These are phyloP conservation scores for Musa schizocarpa DNA, from an alignment of 176 grass and related monocot species.

Conservation along the genomic window DNA sequence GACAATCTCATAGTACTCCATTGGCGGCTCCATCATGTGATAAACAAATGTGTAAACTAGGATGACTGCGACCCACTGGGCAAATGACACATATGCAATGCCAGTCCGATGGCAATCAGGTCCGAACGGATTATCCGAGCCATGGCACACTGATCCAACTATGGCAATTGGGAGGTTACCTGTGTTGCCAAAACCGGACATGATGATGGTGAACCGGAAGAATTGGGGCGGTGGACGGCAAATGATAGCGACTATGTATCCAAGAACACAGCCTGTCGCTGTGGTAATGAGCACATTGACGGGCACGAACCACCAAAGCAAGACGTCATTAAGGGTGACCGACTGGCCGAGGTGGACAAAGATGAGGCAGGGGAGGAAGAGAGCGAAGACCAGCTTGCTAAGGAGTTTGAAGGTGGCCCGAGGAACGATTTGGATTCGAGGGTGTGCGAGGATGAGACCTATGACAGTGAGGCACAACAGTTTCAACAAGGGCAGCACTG, in stretches of 20 bases:
- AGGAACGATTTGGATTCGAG: constrained; percentile 54
- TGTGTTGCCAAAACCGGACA: no score
- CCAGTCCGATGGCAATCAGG: no score
- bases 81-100: no score
- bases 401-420: constrained; percentile 90
- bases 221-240: constrained; percentile 44
- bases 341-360: constrained; percentile 72
- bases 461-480: constrained; percentile 75
- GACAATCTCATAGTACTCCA: no score
- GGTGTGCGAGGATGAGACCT: constrained; percentile 54
- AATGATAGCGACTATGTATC: constrained; percentile 49
- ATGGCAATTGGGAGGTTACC: no score
- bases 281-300: constrained; percentile 84
- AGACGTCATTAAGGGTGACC: constrained; percentile 48
- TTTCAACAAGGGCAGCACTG: constrained; percentile 79
- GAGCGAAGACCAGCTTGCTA: constrained; percentile 87
- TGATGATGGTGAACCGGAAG: no score
- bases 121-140: no score
- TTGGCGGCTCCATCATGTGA: no score
- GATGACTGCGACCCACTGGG: no score
- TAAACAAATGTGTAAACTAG: no score
- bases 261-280: constrained; percentile 58
- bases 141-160: no score
- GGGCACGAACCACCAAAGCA: constrained; percentile 86
- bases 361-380: constrained; percentile 90